Evolutionary conservation across 2,329 filamentous ascomycete species (phyloP).

Genomic region (Curvularia sp.): DNA sequence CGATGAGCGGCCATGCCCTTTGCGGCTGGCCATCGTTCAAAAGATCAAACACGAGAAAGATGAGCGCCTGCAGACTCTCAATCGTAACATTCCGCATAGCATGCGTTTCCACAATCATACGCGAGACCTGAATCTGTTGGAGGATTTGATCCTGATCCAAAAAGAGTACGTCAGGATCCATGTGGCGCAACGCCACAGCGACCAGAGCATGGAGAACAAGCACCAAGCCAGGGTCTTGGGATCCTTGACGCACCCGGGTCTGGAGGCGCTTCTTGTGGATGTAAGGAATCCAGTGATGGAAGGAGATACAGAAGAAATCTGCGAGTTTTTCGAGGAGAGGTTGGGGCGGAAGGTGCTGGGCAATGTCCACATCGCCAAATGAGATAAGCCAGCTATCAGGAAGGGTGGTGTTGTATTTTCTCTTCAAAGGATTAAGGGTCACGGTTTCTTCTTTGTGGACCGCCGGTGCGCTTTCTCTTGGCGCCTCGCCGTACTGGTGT

Average conservation of each 20-base stretch:
- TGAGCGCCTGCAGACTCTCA: conserved; percentile 40
- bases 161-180: conserved; percentile 31
- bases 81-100: conserved; percentile 36
- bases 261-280: conserved; percentile 42
- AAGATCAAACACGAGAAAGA: conserved; percentile 45
- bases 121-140: conserved; percentile 36
- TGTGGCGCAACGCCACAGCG: conserved; percentile 38
- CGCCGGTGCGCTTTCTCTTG: neutral
- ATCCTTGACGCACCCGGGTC: conserved; percentile 27
- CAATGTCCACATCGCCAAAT: conserved; percentile 32
- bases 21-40: conserved; percentile 41
- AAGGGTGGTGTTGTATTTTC: conserved; percentile 30
- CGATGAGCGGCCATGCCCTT: conserved; percentile 44
- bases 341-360: conserved; percentile 37
- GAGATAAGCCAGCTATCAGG: conserved; percentile 27
- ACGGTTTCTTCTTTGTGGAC: conserved; percentile 2
- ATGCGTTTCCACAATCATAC: conserved; percentile 41
- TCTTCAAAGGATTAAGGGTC: conserved; percentile 31
- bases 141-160: conserved; percentile 38
- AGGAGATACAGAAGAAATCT: conserved; percentile 42
- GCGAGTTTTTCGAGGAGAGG: conserved; percentile 35
- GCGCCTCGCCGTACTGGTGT: neutral
- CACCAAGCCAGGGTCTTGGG: conserved; percentile 24
- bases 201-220: conserved; percentile 42
- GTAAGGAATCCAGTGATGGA: conserved; percentile 48